A percentile compares a stretch with the other conserved stretches of the same genome.
These are phyloP conservation scores for Apiospora kogelbergensis DNA, from an alignment of 2,329 filamentous ascomycete species.

Conservation along the genomic window DNA sequence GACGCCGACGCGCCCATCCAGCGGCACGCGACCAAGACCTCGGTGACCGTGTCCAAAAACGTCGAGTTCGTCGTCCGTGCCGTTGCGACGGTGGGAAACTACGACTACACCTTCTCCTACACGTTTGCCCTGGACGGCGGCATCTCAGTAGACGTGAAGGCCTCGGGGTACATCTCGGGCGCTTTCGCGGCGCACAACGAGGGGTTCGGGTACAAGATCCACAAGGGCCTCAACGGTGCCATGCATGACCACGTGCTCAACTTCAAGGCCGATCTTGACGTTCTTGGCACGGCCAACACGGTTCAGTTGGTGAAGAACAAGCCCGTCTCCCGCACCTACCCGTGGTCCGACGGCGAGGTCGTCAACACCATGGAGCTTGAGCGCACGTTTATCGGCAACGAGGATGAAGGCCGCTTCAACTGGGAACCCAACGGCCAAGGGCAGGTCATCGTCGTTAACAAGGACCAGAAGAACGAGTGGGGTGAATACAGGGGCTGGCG, in stretches of 20 bases:
- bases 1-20: slow-evolving; percentile 36
- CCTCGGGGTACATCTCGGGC: slow-evolving; percentile 34
- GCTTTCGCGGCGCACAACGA: slow-evolving; percentile 27
- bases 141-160: slow-evolving; percentile 37
- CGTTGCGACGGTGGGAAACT: slow-evolving; percentile 40
- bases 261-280: slow-evolving; percentile 37
- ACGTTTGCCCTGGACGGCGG: slow-evolving; percentile 35
- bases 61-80: slow-evolving; percentile 33
- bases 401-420: slow-evolving; percentile 24
- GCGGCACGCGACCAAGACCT: slow-evolving; percentile 33
- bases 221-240: slow-evolving; percentile 29
- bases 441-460: slow-evolving; percentile 36
- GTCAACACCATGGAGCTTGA: slow-evolving; percentile 37
- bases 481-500: slow-evolving; percentile 42
- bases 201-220: slow-evolving; percentile 34
- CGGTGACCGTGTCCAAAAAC: slow-evolving; percentile 24
- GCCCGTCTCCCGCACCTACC: background rate
- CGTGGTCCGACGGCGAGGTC: slow-evolving; percentile 23
- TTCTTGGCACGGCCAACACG: slow-evolving; percentile 29
- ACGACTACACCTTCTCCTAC: slow-evolving; percentile 42
- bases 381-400: slow-evolving; percentile 21
- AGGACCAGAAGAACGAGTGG: slow-evolving; percentile 31
- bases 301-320: slow-evolving; percentile 26
- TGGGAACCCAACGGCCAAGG: slow-evolving; percentile 36
- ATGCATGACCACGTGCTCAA: slow-evolving; percentile 39